phyloP scores from a whole-genome alignment of 352 stramenopile species.

The Thraustochytrium sp. region DNA sequence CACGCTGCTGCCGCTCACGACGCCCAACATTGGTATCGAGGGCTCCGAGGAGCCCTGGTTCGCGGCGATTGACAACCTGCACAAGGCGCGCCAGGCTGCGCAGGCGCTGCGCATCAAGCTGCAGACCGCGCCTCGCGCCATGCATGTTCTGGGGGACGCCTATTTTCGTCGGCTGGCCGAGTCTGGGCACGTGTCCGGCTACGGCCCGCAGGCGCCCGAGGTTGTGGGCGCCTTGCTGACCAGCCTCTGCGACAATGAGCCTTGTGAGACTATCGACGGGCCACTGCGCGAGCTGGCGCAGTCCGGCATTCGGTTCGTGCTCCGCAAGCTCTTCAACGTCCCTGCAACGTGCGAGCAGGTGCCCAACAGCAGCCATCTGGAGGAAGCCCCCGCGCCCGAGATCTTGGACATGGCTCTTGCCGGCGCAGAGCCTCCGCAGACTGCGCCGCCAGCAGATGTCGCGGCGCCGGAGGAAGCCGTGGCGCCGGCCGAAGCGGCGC shows the following conservation, averaged over 20 bases:
- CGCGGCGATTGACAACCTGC: neutral
- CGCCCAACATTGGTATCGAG: constrained; percentile 29
- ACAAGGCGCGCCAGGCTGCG: neutral
- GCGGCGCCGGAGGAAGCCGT: too few species aligned
- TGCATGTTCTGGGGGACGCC: neutral
- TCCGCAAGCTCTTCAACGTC: constrained; percentile 30
- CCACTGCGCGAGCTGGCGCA: neutral
- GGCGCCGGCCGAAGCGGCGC: too few species aligned
- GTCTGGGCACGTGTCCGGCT: neutral
- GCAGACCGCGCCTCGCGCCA: neutral
- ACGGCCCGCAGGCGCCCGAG: neutral
- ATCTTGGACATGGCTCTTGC: neutral
- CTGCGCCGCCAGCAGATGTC: too few species aligned
- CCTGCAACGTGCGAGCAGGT: neutral
- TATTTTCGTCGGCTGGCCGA: neutral
- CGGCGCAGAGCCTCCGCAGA: too few species aligned
- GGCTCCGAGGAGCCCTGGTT: constrained; percentile 20
- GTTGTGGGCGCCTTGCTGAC: neutral
- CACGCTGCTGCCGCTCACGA: neutral
- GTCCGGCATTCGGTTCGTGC: neutral
- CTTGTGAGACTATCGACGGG: neutral
- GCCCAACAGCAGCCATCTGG: neutral
- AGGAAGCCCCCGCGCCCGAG: neutral
- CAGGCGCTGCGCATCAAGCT: neutral
- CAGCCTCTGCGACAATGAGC: neutral